phyloP scores from a whole-genome alignment of 306 rosid genomes.

The Neltuma alba region DNA sequence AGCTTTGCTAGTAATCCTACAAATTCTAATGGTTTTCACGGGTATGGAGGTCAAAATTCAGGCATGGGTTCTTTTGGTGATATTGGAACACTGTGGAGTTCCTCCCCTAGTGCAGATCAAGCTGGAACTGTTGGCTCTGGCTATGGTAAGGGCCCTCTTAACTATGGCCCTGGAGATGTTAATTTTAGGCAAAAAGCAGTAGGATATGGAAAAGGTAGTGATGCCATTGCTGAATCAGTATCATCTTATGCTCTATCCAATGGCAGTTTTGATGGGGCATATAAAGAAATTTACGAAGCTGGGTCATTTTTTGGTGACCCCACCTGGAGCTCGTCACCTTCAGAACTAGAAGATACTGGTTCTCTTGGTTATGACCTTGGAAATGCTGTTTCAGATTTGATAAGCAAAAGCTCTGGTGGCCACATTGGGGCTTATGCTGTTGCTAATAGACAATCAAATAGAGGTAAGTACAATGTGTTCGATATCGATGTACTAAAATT shows the following conservation, averaged over 20 bases:
- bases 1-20: constrained; percentile 39
- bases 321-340: constrained; percentile 68
- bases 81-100: constrained; percentile 64
- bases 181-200: constrained; percentile 54
- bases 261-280: constrained; percentile 48
- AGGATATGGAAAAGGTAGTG: constrained; percentile 65
- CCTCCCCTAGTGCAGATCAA: constrained; percentile 56
- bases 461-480: constrained; percentile 69
- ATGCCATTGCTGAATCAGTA: constrained; percentile 40
- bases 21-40: constrained; percentile 40
- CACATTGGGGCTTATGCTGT: constrained; percentile 70
- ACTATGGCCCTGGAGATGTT: constrained; percentile 55
- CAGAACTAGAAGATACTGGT: constrained; percentile 62
- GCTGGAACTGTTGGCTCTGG: constrained; percentile 55
- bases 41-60: constrained; percentile 58
- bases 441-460: constrained; percentile 70
- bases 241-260: constrained; percentile 52
- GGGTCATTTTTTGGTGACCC: constrained; percentile 46
- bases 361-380: constrained; percentile 72
- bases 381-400: constrained; percentile 72
- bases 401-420: constrained; percentile 65
- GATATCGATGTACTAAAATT: not conserved
- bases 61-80: constrained; percentile 57
- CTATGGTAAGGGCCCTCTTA: constrained; percentile 49
- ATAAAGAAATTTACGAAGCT: constrained; percentile 42